Conservation (phyloP, 306 rosid species). For the Glycine soja region DNA sequence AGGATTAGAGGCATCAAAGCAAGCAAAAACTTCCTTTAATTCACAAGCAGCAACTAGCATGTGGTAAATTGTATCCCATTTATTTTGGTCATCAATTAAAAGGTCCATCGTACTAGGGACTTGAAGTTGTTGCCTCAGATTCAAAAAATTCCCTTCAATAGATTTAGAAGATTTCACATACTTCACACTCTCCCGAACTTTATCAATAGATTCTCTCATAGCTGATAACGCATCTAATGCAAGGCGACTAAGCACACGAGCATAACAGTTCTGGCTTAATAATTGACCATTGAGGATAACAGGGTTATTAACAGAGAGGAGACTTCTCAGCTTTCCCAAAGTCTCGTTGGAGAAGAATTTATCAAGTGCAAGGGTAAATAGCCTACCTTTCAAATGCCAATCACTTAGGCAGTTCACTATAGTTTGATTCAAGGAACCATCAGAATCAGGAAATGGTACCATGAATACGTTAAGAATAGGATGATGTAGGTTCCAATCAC, state of each 20-base stretch:
- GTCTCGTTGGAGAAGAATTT: conserved; percentile 63
- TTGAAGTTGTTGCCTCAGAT: conserved; percentile 77
- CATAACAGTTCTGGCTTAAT: conserved; percentile 72
- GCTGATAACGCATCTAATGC: conserved; percentile 68
- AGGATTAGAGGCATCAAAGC: conserved; percentile 73
- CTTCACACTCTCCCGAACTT: conserved; percentile 77
- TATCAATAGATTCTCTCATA: conserved; percentile 64
- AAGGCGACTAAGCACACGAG: conserved; percentile 73
- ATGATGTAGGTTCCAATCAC: conserved; percentile 81
- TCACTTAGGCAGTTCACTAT: conserved; percentile 65
- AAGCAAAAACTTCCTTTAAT: conserved; percentile 75
- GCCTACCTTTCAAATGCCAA: conserved; percentile 81
- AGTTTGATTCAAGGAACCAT: conserved; percentile 65
- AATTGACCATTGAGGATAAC: conserved; percentile 78
- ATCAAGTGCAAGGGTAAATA: conserved; percentile 71
- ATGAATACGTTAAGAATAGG: conserved; percentile 77
- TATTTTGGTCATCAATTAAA: conserved; percentile 71
- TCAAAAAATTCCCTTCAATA: conserved; percentile 63
- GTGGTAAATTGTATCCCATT: conserved; percentile 85
- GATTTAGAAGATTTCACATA: conserved; percentile 74
- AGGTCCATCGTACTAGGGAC: conserved; percentile 66
- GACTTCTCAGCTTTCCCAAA: conserved; percentile 64
- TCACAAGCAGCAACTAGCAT: conserved; percentile 88
- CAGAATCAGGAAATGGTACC: conserved; percentile 73
- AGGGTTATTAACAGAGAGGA: conserved; percentile 74